Conservation (phyloP, 768 basidiomycete species). For the Mycena venus region DNA sequence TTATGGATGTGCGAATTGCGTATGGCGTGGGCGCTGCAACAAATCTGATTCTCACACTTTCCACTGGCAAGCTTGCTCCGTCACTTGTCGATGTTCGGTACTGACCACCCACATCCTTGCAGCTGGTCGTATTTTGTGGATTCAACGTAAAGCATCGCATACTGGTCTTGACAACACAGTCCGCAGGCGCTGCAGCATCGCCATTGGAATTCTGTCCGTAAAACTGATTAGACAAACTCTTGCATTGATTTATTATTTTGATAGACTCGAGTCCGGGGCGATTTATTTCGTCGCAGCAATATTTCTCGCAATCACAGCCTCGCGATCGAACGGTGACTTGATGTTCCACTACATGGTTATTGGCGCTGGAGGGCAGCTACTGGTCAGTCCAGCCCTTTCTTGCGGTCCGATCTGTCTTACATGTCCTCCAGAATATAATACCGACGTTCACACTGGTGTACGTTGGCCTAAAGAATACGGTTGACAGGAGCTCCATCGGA, state of each 20-base stretch:
- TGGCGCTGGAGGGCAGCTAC: neutral
- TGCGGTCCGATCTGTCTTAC: neutral
- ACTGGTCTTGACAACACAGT: neutral
- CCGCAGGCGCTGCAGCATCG: neutral
- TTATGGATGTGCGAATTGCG: neutral
- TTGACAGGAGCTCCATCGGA: neutral
- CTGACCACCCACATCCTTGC: neutral
- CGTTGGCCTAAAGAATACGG: neutral
- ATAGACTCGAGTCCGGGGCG: neutral
- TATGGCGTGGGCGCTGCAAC: neutral
- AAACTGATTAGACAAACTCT: neutral
- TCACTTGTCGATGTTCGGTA: neutral
- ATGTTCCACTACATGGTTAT: neutral
- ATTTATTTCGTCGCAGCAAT: neutral
- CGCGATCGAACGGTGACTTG: neutral
- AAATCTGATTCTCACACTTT: neutral
- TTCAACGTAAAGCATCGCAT: neutral
- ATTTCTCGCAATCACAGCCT: neutral
- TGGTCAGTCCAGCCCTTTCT: neutral
- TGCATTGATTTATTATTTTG: neutral
- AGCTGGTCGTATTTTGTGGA: conserved; percentile 14
- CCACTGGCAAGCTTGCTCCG: neutral
- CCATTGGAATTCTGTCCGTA: neutral
- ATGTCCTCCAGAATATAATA: neutral
- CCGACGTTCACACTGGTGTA: conserved; percentile 4